These are phyloP conservation scores for Zizania palustris DNA, from an alignment of 202 grass and related monocot genomes.

Conservation along the genomic window DNA sequence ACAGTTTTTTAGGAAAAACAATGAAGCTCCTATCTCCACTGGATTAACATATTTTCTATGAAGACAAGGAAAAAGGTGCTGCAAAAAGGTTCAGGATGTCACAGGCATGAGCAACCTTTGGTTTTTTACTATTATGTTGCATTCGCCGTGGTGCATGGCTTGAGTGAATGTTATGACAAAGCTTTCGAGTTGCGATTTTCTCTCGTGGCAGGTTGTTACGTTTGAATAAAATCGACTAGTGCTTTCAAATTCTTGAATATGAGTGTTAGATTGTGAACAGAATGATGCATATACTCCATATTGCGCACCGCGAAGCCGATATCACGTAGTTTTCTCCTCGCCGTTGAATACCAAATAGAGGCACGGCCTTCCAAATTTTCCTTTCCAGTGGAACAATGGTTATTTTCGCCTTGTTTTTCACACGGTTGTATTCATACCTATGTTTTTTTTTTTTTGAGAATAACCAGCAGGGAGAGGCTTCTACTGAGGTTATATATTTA, in stretches of 20 bases:
- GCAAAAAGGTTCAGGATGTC: neutral
- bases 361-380: neutral
- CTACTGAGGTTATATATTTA: too few species aligned
- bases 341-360: neutral
- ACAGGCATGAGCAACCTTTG: neutral
- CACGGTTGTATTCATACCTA: neutral
- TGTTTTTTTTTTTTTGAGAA: too few species aligned
- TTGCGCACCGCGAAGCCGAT: neutral
- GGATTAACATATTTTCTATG: too few species aligned
- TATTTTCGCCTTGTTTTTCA: neutral
- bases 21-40: neutral
- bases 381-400: neutral
- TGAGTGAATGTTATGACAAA: neutral
- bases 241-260: neutral
- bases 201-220: neutral
- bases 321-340: neutral
- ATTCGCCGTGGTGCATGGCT: neutral
- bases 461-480: too few species aligned
- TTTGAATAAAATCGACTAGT: constrained; percentile 1
- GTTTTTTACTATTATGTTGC: constrained; percentile 17
- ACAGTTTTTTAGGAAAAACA: constrained; percentile 3
- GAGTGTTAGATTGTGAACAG: neutral
- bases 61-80: too few species aligned
- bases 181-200: neutral
- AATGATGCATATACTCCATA: neutral